A percentile compares a stretch with the other conserved stretches of the same genome.
phyloP scores from a whole-genome alignment of 192 early-diverging fungal genomes.

The Podila horticola region DNA sequence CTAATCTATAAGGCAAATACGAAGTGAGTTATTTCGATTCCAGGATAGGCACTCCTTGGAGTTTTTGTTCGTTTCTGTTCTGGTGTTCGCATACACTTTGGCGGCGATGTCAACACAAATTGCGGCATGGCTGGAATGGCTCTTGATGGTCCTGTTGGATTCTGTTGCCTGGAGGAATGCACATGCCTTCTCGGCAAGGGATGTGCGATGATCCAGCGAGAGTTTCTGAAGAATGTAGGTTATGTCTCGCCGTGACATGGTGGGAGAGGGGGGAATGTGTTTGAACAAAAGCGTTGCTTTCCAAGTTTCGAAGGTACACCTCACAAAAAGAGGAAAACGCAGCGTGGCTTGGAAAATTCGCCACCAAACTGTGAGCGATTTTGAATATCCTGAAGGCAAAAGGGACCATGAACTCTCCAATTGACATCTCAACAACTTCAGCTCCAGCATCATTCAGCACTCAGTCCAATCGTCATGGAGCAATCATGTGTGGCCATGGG shows the following conservation, averaged over 20 bases:
- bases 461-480: not conserved
- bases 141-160: constrained; percentile 29
- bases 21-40: not conserved
- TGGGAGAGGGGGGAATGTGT: no score
- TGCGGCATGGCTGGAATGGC: constrained; percentile 43
- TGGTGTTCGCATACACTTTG: constrained; percentile 16
- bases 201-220: constrained; percentile 42
- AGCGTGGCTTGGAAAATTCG: no score
- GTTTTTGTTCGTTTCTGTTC: no score
- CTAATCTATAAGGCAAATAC: constrained; percentile 1
- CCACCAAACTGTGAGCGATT: no score
- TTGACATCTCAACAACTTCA: not conserved
- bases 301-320: no score
- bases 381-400: no score
- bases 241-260: constrained; percentile 48
- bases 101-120: constrained; percentile 48
- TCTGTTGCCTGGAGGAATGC: constrained; percentile 37
- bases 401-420: not conserved
- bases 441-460: not conserved
- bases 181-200: constrained; percentile 38
- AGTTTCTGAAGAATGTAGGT: constrained; percentile 26
- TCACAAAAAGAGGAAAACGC: not conserved
- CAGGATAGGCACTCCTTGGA: no score
- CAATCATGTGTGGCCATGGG: constrained; percentile 12
- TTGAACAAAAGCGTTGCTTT: not conserved